These are phyloP conservation scores for Nicotiana otophora DNA, from an alignment of 257 asterid species.

Conservation along the genomic window DNA sequence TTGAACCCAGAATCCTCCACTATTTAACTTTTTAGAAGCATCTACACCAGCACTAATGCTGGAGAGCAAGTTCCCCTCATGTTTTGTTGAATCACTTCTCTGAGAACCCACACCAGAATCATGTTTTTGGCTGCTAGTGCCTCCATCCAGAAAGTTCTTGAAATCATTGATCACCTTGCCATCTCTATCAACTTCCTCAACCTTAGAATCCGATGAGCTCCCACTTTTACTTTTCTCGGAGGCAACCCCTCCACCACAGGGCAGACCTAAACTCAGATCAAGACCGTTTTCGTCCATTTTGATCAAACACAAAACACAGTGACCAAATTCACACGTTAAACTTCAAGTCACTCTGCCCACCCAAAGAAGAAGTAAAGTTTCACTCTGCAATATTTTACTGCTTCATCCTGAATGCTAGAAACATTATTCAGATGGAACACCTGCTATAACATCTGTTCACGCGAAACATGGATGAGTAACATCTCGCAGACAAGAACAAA, in stretches of 20 bases:
- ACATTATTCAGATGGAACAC: background rate
- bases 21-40: conserved; percentile 50
- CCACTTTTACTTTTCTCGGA: conserved; percentile 50
- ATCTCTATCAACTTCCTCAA: conserved; percentile 72
- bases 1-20: conserved; percentile 59
- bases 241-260: conserved; percentile 61
- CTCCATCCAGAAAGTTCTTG: conserved; percentile 88
- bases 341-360: background rate
- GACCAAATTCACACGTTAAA: background rate
- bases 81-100: conserved; percentile 32
- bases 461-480: background rate
- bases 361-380: background rate
- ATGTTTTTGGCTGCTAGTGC: conserved; percentile 41
- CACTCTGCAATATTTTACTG: background rate
- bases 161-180: conserved; percentile 77
- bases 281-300: conserved; percentile 86
- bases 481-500: background rate
- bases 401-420: background rate
- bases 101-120: conserved; percentile 29
- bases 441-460: background rate
- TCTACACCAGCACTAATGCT: conserved; percentile 43
- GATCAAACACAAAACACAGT: background rate
- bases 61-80: conserved; percentile 49
- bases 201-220: conserved; percentile 54
- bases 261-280: conserved; percentile 73